Base-by-base conservation (phyloP, 2,329 filamentous ascomycete species). In the Zymoseptoria passerinii region DNA sequence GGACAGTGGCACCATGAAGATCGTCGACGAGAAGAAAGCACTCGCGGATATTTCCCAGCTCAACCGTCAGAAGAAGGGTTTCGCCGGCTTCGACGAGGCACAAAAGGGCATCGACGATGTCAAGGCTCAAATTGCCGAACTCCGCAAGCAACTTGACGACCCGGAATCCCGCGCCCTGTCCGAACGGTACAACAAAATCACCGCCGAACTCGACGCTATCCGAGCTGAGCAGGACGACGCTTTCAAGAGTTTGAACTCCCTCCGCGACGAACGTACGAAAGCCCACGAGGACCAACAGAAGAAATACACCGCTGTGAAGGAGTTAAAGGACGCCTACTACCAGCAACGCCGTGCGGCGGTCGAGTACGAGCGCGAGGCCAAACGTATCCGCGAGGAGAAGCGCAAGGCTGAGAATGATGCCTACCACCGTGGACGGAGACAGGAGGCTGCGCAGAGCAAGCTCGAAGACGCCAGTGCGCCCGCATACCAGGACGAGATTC, bases 1-100 rank as follows among this genome's bases (percentile, higher is more conserved):
- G 67, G 89, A 95, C 74, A 83, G 85, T 40, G 92, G 92, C 64
- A 88, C 83, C 73, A 92, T 99, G 88, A 95, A 92, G 78, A 80
- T 99, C 54, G 94, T 97, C 9, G 94, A 99, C 68, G 94, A 97
- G 83, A 95, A 90, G 81, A 97, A 96, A 83, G 86, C 90, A 8
- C 81, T 97, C 19, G 78, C 83, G 54, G 90, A 96, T 69, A 87
- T 96, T 68, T 89, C 88, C 53, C 87, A 78, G 73, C 79, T 97
- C 66, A 87, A 88, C 75, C 95, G 95, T 80, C 83, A 88, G 70
- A 89, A 89, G 78, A 97, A 96, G 84, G 88, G 85, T 76, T 96
- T 99, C 73, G 84, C 86, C 59, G 83, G 85, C 62, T 88, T 97
- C 70, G 90, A 95, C 60, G 85, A 88, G 60, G 81, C 85, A 35